Conservation (phyloP, 1,139 yeast genomes). For the Pichia sp. region DNA sequence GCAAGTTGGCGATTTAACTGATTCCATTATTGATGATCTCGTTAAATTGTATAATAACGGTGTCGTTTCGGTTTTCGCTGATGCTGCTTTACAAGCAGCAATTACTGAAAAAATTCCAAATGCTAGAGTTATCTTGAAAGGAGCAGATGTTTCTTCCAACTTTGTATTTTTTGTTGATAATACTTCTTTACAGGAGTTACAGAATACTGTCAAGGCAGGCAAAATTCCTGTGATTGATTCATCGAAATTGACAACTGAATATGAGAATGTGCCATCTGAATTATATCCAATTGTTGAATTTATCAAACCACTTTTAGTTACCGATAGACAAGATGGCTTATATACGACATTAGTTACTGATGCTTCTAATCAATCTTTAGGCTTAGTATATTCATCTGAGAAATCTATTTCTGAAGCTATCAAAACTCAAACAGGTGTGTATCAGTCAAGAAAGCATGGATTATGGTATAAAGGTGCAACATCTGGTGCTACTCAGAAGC, state of each 20-base stretch:
- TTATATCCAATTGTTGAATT: slow-evolving; percentile 40
- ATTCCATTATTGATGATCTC: slow-evolving; percentile 23
- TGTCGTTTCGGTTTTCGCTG: slow-evolving; percentile 42
- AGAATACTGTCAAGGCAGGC: slow-evolving; percentile 24
- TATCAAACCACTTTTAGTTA: slow-evolving; percentile 49
- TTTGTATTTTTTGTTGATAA: slow-evolving; percentile 1
- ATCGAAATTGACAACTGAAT: slow-evolving; percentile 37
- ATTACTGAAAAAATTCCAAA: slow-evolving; percentile 46
- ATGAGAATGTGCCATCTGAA: slow-evolving; percentile 21
- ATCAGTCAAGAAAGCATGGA: slow-evolving; percentile 84
- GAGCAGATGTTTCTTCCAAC: neutral
- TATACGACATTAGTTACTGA: slow-evolving; percentile 82
- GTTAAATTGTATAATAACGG: slow-evolving; percentile 64
- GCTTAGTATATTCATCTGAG: slow-evolving; percentile 82
- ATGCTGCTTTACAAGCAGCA: slow-evolving; percentile 29
- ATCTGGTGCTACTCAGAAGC: slow-evolving; percentile 85
- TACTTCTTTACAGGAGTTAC: slow-evolving; percentile 6
- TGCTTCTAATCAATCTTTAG: slow-evolving; percentile 58
- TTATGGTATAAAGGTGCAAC: slow-evolving; percentile 96
- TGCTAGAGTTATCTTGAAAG: slow-evolving; percentile 44
- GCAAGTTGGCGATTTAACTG: slow-evolving; percentile 13
- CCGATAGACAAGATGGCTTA: slow-evolving; percentile 84
- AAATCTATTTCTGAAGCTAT: slow-evolving; percentile 80
- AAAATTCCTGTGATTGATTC: slow-evolving; percentile 44
- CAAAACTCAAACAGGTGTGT: slow-evolving; percentile 78